Base-by-base conservation (phyloP, 2,329 filamentous ascomycete genomes). In the Reticulascus tulasneorum region DNA sequence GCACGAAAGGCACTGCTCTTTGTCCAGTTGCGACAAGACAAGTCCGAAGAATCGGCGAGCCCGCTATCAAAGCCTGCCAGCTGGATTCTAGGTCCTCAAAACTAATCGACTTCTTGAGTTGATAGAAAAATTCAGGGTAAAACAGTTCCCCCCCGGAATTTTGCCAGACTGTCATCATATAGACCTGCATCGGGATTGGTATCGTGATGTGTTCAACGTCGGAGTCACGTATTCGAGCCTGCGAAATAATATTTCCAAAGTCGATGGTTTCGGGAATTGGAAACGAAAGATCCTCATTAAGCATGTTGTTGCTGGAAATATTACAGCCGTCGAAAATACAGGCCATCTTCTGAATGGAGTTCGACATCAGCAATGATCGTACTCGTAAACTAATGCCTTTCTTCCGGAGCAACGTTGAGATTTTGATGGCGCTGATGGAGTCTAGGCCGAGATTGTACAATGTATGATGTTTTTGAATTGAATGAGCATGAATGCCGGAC, bases 351-450 rank as follows among this genome's bases (percentile, higher is more conserved):
- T 61, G 53, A 16, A 94, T 69, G 0, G 78, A 87, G 5, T 72
- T 67, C 2, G 81, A 77, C 40, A 67, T 76, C 4, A 94, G 63
- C 50, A 95, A 77, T 24, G 86, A 77, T 26, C 84, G 81, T 4
- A 91, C 84, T 22, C 73, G 71, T 1, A 94, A 57, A 10, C 63
- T 59, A 7, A 95, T 59, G 0, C 70, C 75, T 26, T 70, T 61
- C 47, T 76, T 84, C 26, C 77, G 79, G 5, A 96, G 64, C 7
- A 89, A 66, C 1, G 82, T 75, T 8, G 81, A 79, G 4, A 89
- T 79, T 51, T 93, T 94, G 63, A 96, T 93, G 2, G 88, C 84
- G 45, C 83, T 91, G 56, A 96, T 94, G 0, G 90, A 96, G 55
- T 96, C 90, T 2, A 96, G 75, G 1, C 90, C 90, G 2, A 96